Conservation (phyloP, 495 filamentous ascomycete genomes). For the Pseudomonodictys pantanalensis region DNA sequence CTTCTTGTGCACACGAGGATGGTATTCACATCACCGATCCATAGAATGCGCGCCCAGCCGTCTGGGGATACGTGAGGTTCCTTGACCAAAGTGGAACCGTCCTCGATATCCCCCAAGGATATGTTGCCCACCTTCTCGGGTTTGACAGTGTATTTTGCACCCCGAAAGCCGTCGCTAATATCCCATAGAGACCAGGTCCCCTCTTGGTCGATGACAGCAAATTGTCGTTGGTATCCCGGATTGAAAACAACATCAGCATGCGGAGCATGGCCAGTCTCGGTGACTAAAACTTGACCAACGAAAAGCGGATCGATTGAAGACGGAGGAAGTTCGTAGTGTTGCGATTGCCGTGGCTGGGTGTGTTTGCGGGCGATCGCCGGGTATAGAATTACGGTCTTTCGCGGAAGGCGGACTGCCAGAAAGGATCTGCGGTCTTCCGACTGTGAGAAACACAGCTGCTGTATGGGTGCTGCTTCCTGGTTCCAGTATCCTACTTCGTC, state of each 20-base stretch:
- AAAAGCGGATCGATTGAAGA: constrained; percentile 63
- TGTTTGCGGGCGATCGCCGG: constrained; percentile 13
- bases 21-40: constrained; percentile 36
- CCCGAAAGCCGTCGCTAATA: constrained; percentile 47
- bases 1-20: constrained; percentile 40
- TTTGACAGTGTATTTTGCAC: not conserved
- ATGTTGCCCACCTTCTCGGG: constrained; percentile 4
- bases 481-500: constrained; percentile 55
- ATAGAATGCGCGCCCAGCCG: constrained; percentile 43
- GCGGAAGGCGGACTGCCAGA: constrained; percentile 35
- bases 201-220: constrained; percentile 68
- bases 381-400: constrained; percentile 34
- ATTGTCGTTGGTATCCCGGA: constrained; percentile 64
- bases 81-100: not conserved
- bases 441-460: constrained; percentile 60
- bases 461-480: constrained; percentile 57
- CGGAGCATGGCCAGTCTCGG: constrained; percentile 53
- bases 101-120: not conserved
- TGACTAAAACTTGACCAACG: constrained; percentile 53
- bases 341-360: not conserved
- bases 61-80: constrained; percentile 24
- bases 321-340: constrained; percentile 27
- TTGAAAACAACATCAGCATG: constrained; percentile 79
- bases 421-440: constrained; percentile 23
- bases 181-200: constrained; percentile 80